These are phyloP conservation scores for Dictyostelium firmibasis DNA, from an alignment of 78 protist species.

Conservation along the genomic window DNA sequence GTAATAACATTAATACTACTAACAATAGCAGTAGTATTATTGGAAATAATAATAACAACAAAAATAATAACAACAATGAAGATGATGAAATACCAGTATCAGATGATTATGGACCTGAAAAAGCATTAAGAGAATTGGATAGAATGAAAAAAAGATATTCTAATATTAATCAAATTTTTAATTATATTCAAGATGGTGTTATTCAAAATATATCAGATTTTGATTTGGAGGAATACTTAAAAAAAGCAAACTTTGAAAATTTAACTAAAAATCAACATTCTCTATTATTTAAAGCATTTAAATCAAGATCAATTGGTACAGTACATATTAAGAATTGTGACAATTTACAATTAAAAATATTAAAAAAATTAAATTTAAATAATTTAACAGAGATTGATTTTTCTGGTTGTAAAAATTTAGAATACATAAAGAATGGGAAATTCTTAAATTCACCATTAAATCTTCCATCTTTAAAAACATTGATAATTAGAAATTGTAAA, in stretches of 20 bases:
- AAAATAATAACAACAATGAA: too few relatives aligned
- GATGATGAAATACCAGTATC: too few relatives aligned
- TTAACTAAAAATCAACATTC: background rate
- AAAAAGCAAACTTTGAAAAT: background rate
- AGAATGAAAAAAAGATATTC: background rate
- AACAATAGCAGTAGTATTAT: too few relatives aligned
- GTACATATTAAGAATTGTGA: background rate
- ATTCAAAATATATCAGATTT: background rate
- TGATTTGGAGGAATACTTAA: background rate
- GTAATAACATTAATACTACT: too few relatives aligned
- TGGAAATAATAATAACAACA: too few relatives aligned
- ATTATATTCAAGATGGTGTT: background rate
- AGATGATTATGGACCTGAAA: background rate
- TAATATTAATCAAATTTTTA: background rate
- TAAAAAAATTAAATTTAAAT: background rate
- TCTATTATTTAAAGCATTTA: background rate
- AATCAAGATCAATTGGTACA: background rate
- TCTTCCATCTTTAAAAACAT: background rate
- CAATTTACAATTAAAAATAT: background rate
- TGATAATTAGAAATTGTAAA: background rate
- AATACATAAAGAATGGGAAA: too few relatives aligned
- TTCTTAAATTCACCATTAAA: background rate
- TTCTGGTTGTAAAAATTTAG: background rate
- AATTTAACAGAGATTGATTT: background rate
- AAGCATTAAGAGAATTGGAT: background rate